Evolutionary conservation across 768 basidiomycete genomes (phyloP).

Genomic region (Phanerochaete sordida): DNA sequence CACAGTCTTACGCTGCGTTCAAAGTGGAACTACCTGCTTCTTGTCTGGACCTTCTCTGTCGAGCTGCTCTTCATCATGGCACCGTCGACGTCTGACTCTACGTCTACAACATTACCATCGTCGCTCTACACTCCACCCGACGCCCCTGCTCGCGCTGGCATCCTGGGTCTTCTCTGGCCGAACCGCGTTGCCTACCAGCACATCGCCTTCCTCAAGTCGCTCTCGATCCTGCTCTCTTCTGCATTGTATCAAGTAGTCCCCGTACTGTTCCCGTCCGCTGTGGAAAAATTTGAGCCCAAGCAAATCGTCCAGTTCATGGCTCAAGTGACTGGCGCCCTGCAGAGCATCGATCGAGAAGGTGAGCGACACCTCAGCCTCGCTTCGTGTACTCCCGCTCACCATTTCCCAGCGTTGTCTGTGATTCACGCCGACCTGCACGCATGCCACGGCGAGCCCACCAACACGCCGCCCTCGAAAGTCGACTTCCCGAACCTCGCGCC

Average conservation of each 20-base stretch:
- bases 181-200: slow-evolving; percentile 72
- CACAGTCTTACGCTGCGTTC: not conserved
- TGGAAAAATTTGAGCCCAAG: slow-evolving; percentile 22
- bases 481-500: slow-evolving; percentile 35
- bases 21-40: slow-evolving; percentile 87
- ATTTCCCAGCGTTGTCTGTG: slow-evolving; percentile 20
- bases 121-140: slow-evolving; percentile 22
- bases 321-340: not conserved
- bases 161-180: slow-evolving; percentile 51
- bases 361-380: not conserved
- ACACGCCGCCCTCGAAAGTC: slow-evolving; percentile 25
- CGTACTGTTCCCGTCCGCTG: slow-evolving; percentile 47
- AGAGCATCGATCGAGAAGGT: slow-evolving; percentile 2
- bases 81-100: slow-evolving; percentile 41
- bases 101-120: slow-evolving; percentile 21
- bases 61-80: slow-evolving; percentile 67
- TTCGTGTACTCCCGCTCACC: not conserved
- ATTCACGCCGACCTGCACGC: slow-evolving; percentile 54
- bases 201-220: slow-evolving; percentile 69
- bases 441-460: slow-evolving; percentile 31
- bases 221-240: slow-evolving; percentile 71
- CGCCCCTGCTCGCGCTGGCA: slow-evolving; percentile 9
- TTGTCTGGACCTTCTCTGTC: slow-evolving; percentile 51
- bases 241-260: slow-evolving; percentile 72
- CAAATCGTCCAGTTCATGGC: not conserved